Evolutionary conservation across 495 filamentous ascomycete genomes (phyloP), one percentile per base, ranked within the genome.

Genomic region (Daldinia concentrica): DNA sequence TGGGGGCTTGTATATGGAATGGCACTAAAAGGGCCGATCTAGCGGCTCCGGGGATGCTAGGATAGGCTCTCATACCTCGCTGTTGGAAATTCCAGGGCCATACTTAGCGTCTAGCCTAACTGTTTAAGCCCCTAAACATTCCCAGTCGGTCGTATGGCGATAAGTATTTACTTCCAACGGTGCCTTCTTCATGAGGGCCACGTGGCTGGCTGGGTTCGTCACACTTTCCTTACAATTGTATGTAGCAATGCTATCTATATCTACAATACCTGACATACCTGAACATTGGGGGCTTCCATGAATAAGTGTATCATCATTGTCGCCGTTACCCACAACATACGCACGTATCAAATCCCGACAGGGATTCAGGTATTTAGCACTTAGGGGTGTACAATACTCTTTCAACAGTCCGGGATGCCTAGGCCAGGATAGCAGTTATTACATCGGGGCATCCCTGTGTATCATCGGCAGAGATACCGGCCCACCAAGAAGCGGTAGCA

Each of bases 401-500:
- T 62, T 41, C 43, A 32, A 61, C 22, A 19, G 41, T 29, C 41
- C 45, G 45, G 32, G 58, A 51, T 54, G 39, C 64, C 59, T 59
- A 54, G 43, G 48, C 17, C 17, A 58, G 24, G 14, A 12, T 17
- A 32, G 32, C 51, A 26, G 45, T 54, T 30, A 45, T 52, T 43
- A 37, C 63, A 64, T 63, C 58, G 60, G 24, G 60, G 12, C 41
- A 52, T 58, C 55, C 64, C 45, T 64, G 70, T 65, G 64, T 24
- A 19, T 39, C 27, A 14, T 68, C 70, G 70, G 70, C 70, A 72
- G 32, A 30, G 14, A 27, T 72, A 65, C 70, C 70, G 70, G 56
- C 60, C 48, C 56, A 61, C 60, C 29, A 32, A 24, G 62, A 30
- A 43, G 41, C 39, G n/a, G 26, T 22, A 5, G 45, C 19, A n/a